Conservation (phyloP, 192 early-diverging fungal species). For the Linnemannia exigua region DNA sequence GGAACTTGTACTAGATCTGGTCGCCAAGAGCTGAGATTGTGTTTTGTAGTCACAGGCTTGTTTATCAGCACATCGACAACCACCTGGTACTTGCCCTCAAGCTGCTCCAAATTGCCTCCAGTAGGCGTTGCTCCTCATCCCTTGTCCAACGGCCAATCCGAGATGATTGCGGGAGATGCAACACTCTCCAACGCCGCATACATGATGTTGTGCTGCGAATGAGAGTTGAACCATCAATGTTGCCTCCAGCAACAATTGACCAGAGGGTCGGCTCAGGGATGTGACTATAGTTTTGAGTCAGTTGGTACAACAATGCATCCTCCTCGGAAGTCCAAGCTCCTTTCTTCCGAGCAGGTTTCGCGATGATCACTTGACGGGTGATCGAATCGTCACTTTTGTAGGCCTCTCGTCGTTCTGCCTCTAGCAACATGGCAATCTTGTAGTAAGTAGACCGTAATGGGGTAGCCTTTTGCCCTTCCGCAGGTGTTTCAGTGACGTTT, state of each 20-base stretch:
- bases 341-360: neutral
- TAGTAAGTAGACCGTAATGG: too few relatives aligned
- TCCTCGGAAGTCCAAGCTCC: conserved; percentile 11
- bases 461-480: neutral
- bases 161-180: neutral
- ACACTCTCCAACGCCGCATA: neutral
- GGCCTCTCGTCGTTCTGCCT: neutral
- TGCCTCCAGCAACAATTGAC: neutral
- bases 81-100: neutral
- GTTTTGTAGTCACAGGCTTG: neutral
- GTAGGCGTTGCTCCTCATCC: neutral
- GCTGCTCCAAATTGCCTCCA: conserved; percentile 4
- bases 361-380: neutral
- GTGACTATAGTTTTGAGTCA: neutral
- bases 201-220: neutral
- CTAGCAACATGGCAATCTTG: too few relatives aligned
- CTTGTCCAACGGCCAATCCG: neutral
- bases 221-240: neutral
- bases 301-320: neutral
- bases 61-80: neutral
- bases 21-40: neutral
- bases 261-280: neutral
- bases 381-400: neutral
- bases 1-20: neutral
- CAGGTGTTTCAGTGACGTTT: too few relatives aligned